These are phyloP conservation scores for Rhizopus delemar DNA, from an alignment of 371 early-diverging fungal species.

Conservation along the genomic window DNA sequence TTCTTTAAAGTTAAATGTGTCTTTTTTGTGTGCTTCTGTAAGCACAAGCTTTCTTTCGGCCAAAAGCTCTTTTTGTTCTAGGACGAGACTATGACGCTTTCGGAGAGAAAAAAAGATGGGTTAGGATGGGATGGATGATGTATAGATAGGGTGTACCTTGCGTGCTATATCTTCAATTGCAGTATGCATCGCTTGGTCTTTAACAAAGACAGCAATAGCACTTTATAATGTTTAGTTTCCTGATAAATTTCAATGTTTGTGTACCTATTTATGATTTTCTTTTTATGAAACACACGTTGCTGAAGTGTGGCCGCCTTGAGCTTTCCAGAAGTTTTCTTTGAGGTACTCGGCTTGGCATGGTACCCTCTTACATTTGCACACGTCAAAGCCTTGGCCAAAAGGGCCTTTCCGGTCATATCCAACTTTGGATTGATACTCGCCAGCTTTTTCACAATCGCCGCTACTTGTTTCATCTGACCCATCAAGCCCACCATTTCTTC, in stretches of 20 bases:
- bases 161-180: constrained; percentile 16
- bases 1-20: constrained; percentile 33
- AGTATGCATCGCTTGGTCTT: constrained; percentile 13
- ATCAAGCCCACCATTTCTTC: constrained; percentile 33
- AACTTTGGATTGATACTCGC: not conserved
- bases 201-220: constrained; percentile 24
- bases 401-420: constrained; percentile 36
- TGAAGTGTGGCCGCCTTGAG: constrained; percentile 27
- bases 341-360: constrained; percentile 14
- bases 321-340: constrained; percentile 13
- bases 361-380: constrained; percentile 37
- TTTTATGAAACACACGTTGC: constrained; percentile 33
- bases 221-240: constrained; percentile 3
- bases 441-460: constrained; percentile 32
- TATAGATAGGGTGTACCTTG: not conserved
- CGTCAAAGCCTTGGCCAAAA: constrained; percentile 38
- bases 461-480: constrained; percentile 39
- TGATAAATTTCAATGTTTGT: too few species aligned
- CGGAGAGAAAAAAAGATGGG: not conserved
- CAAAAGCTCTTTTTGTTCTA: constrained; percentile 68
- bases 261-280: constrained; percentile 26
- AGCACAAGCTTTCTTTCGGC: constrained; percentile 66
- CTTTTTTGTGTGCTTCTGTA: constrained; percentile 50
- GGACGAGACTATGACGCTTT: constrained; percentile 54
- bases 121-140: not conserved